These are phyloP conservation scores for Salix udensis DNA, from an alignment of 345 rosid genomes.

Conservation along the genomic window DNA sequence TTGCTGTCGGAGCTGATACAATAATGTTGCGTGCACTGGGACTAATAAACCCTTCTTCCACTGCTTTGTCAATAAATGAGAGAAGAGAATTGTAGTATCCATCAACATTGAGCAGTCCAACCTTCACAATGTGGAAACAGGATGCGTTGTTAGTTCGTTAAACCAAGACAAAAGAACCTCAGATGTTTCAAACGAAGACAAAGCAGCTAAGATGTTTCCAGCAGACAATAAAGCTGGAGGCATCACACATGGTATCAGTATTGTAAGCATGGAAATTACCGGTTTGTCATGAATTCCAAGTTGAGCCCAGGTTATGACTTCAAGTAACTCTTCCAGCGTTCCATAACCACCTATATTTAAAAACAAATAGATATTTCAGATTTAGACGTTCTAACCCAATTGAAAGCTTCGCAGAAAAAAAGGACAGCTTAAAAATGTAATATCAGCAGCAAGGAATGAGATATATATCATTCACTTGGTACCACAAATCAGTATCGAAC, in stretches of 20 bases:
- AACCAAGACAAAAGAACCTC: background rate
- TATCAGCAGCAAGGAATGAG: background rate
- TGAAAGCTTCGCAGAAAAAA: background rate
- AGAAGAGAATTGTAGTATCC: constrained; percentile 97
- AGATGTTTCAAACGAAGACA: too few relatives aligned
- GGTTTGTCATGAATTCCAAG: constrained; percentile 98
- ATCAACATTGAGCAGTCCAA: constrained; percentile 96
- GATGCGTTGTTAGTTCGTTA: constrained; percentile 6
- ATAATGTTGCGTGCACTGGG: constrained; percentile 87
- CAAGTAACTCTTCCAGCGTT: constrained; percentile 94
- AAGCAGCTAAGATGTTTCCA: background rate
- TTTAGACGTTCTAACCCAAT: background rate
- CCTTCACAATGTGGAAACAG: constrained; percentile 42
- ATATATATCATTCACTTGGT: background rate
- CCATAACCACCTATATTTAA: constrained; percentile 80
- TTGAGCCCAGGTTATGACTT: constrained; percentile 98
- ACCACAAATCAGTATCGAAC: background rate
- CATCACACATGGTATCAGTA: background rate
- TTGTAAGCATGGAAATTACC: constrained; percentile 29
- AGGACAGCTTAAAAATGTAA: background rate
- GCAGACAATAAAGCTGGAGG: background rate
- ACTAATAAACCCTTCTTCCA: constrained; percentile 89
- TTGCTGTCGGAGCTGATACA: constrained; percentile 82
- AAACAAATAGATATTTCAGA: background rate
- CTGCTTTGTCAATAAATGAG: constrained; percentile 93